Evolutionary conservation across 306 rosid species (phyloP), one percentile per base, ranked within the genome.

Genomic region (Hippophae gyantsensis): DNA sequence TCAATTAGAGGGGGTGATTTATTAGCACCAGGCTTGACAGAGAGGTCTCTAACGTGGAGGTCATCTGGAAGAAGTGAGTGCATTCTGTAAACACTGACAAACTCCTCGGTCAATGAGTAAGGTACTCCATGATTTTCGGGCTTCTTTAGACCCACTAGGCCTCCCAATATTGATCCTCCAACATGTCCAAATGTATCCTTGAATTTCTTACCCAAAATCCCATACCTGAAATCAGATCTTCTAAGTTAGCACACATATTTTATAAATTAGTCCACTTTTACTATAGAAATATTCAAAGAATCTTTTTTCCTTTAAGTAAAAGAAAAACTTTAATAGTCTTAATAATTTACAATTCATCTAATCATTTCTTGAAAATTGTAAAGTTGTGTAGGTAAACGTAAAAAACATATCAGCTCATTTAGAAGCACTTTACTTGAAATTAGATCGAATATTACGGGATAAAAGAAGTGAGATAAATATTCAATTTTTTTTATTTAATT

Each of bases 111-210:
- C 7, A 86, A 70, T 10, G 90, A 83, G 67, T 83, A 89, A 4
- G 96, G 86, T 61, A 83, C 81, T 70, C 94, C 96, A 74, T 83
- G 94, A 72, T 89, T 81, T 77, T 56, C 61, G 3, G 94, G 94
- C 65, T 75, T 71, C 69, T 68, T 81, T 5, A 60, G 57, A 58
- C 94, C 96, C 47, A 89, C 94, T 64, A 89, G 74, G 13, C 90
- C 96, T 69, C 83, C 77, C 1, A 89, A 62, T 38, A 79, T 8
- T 6, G 90, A 77, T 67, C 96, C 96, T 25, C 64, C 65, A 49
- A 73, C 47, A 58, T 81, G 77, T 65, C 96, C 96, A 63, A 74
- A 76, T 32, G 62, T 50, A 52, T 88, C 90, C 72, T 82, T 88
- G 47, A 88, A 70, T 66, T 61, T 85, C 80, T 88, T 88, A 62